phyloP scores from a whole-genome alignment of 768 basidiomycete genomes.

The Podaxis carcinomalis region DNA sequence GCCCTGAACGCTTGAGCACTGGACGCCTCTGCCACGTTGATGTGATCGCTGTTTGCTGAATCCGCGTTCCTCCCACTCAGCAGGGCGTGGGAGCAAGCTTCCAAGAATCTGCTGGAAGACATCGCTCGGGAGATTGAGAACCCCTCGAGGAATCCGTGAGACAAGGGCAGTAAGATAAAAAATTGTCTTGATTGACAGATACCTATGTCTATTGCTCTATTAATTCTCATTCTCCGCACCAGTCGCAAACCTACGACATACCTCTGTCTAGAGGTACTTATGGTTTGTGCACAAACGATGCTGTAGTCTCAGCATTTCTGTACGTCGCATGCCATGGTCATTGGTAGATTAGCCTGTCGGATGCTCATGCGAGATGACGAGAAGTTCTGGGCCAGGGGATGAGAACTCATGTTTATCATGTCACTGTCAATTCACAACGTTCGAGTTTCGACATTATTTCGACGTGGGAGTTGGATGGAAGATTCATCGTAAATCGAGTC shows the following conservation, averaged over 20 bases:
- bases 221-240: too few species aligned
- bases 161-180: not conserved
- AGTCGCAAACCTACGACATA: too few species aligned
- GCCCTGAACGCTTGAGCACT: not conserved
- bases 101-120: conserved; percentile 6
- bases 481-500: not conserved
- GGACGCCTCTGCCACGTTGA: conserved; percentile 6
- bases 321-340: not conserved
- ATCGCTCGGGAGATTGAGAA: conserved; percentile 14
- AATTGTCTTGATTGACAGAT: not conserved
- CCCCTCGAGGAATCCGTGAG: conserved; percentile 20
- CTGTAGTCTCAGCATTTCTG: too few species aligned
- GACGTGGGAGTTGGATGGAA: not conserved
- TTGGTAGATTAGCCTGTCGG: not conserved
- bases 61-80: conserved; percentile 25
- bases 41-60: conserved; percentile 8
- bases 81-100: conserved; percentile 18
- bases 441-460: not conserved
- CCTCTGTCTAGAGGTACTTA: too few species aligned
- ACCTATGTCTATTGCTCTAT: not conserved
- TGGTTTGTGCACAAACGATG: too few species aligned
- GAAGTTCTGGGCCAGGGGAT: not conserved
- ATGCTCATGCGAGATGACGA: not conserved
- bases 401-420: not conserved
- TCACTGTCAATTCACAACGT: not conserved